A percentile compares a stretch with the other conserved stretches of the same genome.
Evolutionary conservation across 495 filamentous ascomycete genomes (phyloP).

Genomic region (Amphirosellinia nigrospora): DNA sequence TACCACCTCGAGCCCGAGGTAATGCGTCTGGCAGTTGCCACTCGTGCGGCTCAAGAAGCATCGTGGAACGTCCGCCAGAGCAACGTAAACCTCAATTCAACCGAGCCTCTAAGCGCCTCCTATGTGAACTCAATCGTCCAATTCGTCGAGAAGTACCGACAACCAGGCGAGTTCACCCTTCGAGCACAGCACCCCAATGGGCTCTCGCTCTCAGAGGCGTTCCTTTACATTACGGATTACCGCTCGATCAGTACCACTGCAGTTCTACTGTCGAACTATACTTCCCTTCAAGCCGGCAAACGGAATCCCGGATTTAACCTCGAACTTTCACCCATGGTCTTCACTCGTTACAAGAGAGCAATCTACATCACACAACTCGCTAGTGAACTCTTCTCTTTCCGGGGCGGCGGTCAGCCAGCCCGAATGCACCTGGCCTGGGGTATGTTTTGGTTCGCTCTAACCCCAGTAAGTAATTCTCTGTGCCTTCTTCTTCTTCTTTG

Average conservation of each 20-base stretch:
- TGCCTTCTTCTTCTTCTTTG: no score
- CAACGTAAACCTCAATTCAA: no score
- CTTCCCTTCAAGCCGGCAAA: background rate
- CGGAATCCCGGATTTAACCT: background rate
- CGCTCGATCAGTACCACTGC: background rate
- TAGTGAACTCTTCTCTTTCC: background rate
- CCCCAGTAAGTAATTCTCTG: no score
- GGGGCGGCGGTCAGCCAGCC: background rate
- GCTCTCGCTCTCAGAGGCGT: background rate
- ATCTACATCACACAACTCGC: slow-evolving; percentile 1
- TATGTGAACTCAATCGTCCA: background rate
- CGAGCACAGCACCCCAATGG: background rate
- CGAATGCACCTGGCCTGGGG: background rate
- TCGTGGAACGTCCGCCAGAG: background rate
- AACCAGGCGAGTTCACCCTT: background rate
- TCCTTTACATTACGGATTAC: background rate
- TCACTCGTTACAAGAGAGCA: background rate
- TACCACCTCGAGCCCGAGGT: background rate
- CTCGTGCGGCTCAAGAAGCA: background rate
- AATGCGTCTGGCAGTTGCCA: background rate
- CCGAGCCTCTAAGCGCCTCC: background rate
- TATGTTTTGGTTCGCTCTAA: background rate
- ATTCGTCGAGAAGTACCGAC: background rate
- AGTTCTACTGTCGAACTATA: background rate
- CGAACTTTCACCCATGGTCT: background rate